Evolutionary conservation across 331 rosid species (phyloP).

Genomic region (Malus hybrid): DNA sequence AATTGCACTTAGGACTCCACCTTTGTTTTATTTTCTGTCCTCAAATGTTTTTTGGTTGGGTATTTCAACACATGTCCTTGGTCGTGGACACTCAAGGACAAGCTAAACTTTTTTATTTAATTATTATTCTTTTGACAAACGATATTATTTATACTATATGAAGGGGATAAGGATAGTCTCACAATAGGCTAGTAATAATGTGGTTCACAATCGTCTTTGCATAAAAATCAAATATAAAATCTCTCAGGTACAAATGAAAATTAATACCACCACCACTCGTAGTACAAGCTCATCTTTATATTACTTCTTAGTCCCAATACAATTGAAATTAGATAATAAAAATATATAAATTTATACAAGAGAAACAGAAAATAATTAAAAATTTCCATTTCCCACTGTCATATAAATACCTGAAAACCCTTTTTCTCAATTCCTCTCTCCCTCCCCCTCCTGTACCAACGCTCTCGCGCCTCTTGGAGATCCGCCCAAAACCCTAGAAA

Average conservation of each 20-base stretch:
- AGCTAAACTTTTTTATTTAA: too few relatives aligned
- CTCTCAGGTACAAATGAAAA: too few relatives aligned
- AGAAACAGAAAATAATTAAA: background rate
- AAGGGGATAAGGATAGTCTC: fast-evolving
- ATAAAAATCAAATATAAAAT: fast-evolving
- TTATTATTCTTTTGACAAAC: too few relatives aligned
- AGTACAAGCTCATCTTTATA: too few relatives aligned
- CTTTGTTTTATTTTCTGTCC: background rate
- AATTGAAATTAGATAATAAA: too few relatives aligned
- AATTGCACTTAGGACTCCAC: too few relatives aligned
- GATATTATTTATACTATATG: fast-evolving
- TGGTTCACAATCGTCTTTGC: fast-evolving
- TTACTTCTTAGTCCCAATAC: too few relatives aligned
- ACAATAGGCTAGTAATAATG: fast-evolving
- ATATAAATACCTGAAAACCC: constrained; percentile 6
- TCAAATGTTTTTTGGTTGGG: too few relatives aligned
- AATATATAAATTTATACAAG: background rate
- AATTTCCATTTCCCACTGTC: background rate
- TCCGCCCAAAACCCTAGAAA: constrained; percentile 29
- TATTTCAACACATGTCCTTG: too few relatives aligned
- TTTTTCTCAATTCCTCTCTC: background rate
- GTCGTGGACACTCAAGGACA: too few relatives aligned
- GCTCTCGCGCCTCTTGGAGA: constrained; percentile 24
- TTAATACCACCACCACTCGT: too few relatives aligned
- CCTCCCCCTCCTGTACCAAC: background rate